Evolutionary conservation across 345 rosid genomes (phyloP), one percentile per base, ranked within the genome.

Genomic region (Brassica rapa): DNA sequence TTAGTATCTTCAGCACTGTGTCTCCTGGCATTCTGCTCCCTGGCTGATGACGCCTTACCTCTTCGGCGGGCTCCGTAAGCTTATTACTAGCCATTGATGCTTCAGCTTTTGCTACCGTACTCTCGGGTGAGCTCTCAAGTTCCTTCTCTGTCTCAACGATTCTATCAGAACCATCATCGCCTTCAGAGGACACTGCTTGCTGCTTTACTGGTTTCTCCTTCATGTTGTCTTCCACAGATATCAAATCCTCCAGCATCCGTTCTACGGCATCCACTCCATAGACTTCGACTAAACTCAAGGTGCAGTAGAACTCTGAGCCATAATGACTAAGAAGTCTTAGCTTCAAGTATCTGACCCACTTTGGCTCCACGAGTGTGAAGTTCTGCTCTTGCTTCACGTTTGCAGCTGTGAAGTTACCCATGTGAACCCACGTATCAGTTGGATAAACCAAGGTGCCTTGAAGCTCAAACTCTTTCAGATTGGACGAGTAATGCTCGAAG

Each of bases 201-300:
- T 80, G 69, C 16, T 88, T 24, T 29, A 41, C 12, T 63, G 73
- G 81, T 59, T 75, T 75, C 84, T 87, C 86, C 67, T 70, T 78
- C 61, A 57, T 71, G 59, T 37, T 80, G 66, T 84, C 90, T 73
- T 90, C 90, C 70, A 77, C 86, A 27, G 89, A 84, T 60, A 96
- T 88, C 88, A 93, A 83, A 87, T 96, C 99, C 80, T 90, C 98
- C 68, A 96, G 84, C 98, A 93, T 90, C 80, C 89, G 55, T 82
- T 96, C 99, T 71, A 93, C 94, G 11, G 98, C 97, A 84, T 96
- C 98, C 49, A 96, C 98, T 73, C 99, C 98, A 56, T 86, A 93
- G 21, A 88, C 96, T 86, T 93, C 95, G 33, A 93, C 59, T 57
- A 88, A 74, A 70, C 98, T 96, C 62, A 93, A 81, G 0, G 99